These are phyloP conservation scores for Amanita thiersii DNA, from an alignment of 768 basidiomycete species.

Conservation along the genomic window DNA sequence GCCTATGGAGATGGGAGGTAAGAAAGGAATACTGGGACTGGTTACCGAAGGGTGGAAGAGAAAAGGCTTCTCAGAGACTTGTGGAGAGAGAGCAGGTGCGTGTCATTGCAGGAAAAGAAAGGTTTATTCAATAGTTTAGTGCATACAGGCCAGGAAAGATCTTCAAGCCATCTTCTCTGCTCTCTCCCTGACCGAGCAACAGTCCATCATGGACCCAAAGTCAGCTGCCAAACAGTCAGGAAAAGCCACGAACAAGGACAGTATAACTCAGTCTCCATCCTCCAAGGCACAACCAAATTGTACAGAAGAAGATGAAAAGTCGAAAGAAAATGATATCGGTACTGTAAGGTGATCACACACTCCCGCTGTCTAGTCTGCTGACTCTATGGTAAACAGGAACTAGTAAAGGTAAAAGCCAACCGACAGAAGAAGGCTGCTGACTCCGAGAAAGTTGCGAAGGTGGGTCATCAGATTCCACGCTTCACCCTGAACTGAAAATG, in stretches of 20 bases:
- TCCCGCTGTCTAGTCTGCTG: neutral
- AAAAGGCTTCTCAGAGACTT: constrained; percentile 52
- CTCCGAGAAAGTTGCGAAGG: constrained; percentile 53
- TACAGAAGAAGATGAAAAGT: constrained; percentile 1
- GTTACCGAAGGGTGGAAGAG: constrained; percentile 58
- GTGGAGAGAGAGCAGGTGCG: constrained; percentile 61
- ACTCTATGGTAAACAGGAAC: constrained; percentile 1
- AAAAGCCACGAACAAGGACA: constrained; percentile 24
- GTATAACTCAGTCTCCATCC: neutral
- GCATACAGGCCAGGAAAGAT: constrained; percentile 47
- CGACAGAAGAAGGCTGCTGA: constrained; percentile 47
- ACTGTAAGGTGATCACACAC: neutral
- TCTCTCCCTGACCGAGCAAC: constrained; percentile 49
- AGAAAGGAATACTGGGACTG: constrained; percentile 47
- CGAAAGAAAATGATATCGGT: constrained; percentile 6
- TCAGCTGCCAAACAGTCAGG: constrained; percentile 24
- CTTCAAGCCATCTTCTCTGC: constrained; percentile 47
- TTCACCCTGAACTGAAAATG: neutral
- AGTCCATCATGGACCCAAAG: constrained; percentile 49
- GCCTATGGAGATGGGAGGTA: constrained; percentile 86
- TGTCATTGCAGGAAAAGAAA: neutral
- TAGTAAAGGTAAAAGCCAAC: constrained; percentile 15
- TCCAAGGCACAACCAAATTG: constrained; percentile 1
- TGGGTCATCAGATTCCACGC: constrained; percentile 14
- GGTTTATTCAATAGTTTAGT: neutral